Percentiles rank a stretch among this genome's conserved stretches.
These are phyloP conservation scores for Colletotrichum chlorophyti DNA, from an alignment of 2,329 filamentous ascomycete genomes.

Conservation along the genomic window DNA sequence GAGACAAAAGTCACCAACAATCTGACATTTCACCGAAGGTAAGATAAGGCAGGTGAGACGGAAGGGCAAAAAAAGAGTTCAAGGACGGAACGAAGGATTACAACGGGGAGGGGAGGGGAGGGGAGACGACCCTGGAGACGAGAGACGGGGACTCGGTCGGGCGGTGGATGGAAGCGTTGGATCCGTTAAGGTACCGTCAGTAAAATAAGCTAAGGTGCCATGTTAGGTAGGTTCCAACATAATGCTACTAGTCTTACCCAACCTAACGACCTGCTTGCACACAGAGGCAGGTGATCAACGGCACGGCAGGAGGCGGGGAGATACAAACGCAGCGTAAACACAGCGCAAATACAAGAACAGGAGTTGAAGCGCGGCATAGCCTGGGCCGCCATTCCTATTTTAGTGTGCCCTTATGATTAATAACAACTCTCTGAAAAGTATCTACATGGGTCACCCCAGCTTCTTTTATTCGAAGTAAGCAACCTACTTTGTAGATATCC, in stretches of 20 bases:
- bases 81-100: too few species aligned
- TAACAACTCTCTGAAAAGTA: background rate
- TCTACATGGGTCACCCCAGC: slow-evolving; percentile 13
- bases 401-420: slow-evolving; percentile 11
- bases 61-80: background rate
- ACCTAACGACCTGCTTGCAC: too few species aligned
- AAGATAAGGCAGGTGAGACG: background rate
- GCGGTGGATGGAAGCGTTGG: too few species aligned
- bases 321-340: background rate
- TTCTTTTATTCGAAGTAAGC: background rate
- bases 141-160: slow-evolving; percentile 1
- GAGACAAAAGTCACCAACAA: background rate
- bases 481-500: background rate
- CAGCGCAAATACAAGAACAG: background rate
- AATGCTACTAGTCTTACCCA: too few species aligned
- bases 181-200: too few species aligned
- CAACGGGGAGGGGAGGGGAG: too few species aligned
- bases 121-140: too few species aligned
- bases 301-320: too few species aligned
- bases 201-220: too few species aligned
- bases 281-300: too few species aligned
- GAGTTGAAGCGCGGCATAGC: slow-evolving; percentile 2
- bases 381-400: slow-evolving; percentile 18
- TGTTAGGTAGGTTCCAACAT: too few species aligned
- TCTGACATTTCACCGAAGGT: background rate